Percentiles rank a stretch among this genome's conserved stretches.
Conservation (phyloP, 2,329 filamentous ascomycete species). For the Fusarium redolens region DNA sequence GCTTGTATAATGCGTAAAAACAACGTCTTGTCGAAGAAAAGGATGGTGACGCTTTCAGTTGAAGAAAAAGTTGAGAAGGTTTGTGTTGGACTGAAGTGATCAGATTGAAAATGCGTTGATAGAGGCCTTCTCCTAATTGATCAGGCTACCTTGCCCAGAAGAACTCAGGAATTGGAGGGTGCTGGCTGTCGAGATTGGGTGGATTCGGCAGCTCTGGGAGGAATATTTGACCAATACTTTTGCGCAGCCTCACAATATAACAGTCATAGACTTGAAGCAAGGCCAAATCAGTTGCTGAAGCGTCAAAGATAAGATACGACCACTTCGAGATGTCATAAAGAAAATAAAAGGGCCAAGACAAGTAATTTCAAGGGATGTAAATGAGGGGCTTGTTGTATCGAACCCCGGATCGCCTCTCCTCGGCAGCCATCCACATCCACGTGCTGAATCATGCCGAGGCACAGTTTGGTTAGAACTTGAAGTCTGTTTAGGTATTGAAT, state of each 20-base stretch:
- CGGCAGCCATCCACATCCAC: slow-evolving; percentile 28
- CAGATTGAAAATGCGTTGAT: neutral
- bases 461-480: slow-evolving; percentile 9
- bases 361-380: slow-evolving; percentile 3
- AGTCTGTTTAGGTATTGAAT: neutral
- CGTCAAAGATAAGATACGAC: neutral
- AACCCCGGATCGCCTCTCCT: slow-evolving; percentile 21
- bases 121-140: slow-evolving; percentile 23
- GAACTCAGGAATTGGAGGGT: neutral
- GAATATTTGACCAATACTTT: slow-evolving; percentile 10
- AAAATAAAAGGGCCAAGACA: slow-evolving; percentile 4
- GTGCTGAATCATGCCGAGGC: slow-evolving; percentile 33
- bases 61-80: neutral
- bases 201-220: neutral
- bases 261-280: slow-evolving; percentile 3
- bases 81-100: neutral
- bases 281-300: neutral
- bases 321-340: neutral
- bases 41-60: neutral
- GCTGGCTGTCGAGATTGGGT: slow-evolving; percentile 1
- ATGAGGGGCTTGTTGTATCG: slow-evolving; percentile 25
- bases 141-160: slow-evolving; percentile 6
- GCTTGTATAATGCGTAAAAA: neutral
- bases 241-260: neutral
- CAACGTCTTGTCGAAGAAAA: neutral